Evolutionary conservation across 192 early-diverging fungal genomes (phyloP).

Genomic region (Blastocladiella britannica): DNA sequence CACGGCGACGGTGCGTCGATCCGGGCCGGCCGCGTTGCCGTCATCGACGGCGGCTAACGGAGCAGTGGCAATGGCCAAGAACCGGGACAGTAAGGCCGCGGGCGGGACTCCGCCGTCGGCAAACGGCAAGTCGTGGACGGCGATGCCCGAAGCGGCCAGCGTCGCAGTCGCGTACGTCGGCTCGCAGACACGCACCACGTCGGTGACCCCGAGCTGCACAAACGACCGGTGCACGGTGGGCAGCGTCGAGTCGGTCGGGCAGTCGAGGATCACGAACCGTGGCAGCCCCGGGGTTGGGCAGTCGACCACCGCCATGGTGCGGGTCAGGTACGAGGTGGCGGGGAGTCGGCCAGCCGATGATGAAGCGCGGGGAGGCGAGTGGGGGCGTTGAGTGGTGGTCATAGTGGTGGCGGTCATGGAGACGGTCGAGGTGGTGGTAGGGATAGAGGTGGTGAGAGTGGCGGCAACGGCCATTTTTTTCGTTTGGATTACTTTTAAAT

Average conservation of each 20-base stretch:
- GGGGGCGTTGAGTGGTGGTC: no score
- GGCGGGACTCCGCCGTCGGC: conserved; percentile 57
- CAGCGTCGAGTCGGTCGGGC: conserved; percentile 64
- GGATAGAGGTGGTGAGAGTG: no score
- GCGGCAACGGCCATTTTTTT: no score
- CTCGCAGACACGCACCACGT: conserved; percentile 80
- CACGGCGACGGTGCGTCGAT: conserved; percentile 68
- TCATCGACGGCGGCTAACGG: no score
- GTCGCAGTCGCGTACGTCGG: conserved; percentile 52
- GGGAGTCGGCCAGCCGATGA: no score
- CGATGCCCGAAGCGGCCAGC: conserved; percentile 36
- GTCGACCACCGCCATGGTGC: conserved; percentile 43
- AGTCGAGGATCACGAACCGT: conserved; percentile 81
- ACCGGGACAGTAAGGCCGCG: conserved; percentile 24
- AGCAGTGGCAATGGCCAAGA: conserved; percentile 43
- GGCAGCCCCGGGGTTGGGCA: conserved; percentile 34
- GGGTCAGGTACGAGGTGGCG: conserved; percentile 23
- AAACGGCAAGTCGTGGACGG: conserved; percentile 82
- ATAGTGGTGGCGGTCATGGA: no score
- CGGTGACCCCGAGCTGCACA: conserved; percentile 38
- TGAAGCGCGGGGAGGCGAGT: no score
- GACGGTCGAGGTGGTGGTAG: no score
- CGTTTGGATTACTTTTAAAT: no score
- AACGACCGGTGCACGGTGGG: conserved; percentile 40
- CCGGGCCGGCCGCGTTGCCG: no score